Conservation (phyloP, 2,329 filamentous ascomycete species). For the Ceratocystiopsis brevicomis region DNA sequence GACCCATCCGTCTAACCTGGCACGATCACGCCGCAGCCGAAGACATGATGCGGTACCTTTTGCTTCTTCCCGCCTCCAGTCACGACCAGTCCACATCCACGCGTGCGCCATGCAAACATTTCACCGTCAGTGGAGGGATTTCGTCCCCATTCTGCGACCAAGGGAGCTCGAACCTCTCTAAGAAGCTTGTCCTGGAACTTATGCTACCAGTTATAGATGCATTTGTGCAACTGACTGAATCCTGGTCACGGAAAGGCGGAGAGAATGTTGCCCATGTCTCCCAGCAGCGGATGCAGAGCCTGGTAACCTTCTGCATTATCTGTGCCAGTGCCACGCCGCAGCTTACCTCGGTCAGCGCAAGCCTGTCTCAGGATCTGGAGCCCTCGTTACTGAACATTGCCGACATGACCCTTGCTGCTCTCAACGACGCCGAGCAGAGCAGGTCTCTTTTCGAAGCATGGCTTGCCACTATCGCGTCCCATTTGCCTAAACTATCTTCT, state of each 20-base stretch:
- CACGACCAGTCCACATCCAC: too few species aligned
- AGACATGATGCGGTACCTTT: conserved; percentile 31
- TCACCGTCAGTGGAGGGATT: too few species aligned
- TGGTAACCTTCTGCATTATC: conserved; percentile 28
- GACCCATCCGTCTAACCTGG: conserved; percentile 29
- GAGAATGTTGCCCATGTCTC: conserved; percentile 32
- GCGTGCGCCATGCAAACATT: too few species aligned
- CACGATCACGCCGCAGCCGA: conserved; percentile 24
- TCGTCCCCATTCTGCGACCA: conserved; percentile 1
- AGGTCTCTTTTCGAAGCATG: conserved; percentile 26
- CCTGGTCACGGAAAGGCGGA: conserved; percentile 24
- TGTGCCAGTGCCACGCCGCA: conserved; percentile 28
- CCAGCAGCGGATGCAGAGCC: conserved; percentile 31
- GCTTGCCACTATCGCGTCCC: conserved; percentile 24
- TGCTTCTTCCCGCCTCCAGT: conserved; percentile 24
- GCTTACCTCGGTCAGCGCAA: conserved; percentile 26
- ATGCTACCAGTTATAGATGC: conserved; percentile 34
- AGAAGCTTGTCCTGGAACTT: conserved; percentile 33
- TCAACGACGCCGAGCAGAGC: conserved; percentile 26
- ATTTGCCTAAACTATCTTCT: conserved; percentile 26
- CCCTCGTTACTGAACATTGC: conserved; percentile 21
- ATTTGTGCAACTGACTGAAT: conserved; percentile 24
- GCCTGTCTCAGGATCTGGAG: conserved; percentile 30
- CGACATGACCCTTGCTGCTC: conserved; percentile 21
- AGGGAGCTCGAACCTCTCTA: conserved; percentile 21